Evolutionary conservation across 768 basidiomycete genomes (phyloP).

Genomic region (Mycena galericulata): DNA sequence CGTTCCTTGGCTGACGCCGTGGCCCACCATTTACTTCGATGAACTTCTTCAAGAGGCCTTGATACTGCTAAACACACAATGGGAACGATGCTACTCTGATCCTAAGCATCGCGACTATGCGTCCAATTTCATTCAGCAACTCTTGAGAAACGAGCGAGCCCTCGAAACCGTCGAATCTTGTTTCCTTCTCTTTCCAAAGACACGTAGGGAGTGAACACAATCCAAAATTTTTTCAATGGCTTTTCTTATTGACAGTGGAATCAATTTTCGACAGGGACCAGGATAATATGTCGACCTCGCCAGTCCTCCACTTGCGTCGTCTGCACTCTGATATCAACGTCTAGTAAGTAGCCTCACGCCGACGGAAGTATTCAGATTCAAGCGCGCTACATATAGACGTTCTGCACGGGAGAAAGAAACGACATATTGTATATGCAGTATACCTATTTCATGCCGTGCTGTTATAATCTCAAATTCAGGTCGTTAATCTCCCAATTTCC

Average conservation of each 20-base stretch:
- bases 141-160: neutral
- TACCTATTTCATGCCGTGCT: neutral
- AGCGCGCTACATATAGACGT: slow-evolving; percentile 5
- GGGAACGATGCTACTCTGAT: neutral
- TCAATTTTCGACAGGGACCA: too few relatives aligned
- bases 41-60: slow-evolving; percentile 6
- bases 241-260: too few relatives aligned
- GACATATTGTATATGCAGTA: neutral
- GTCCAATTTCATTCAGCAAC: neutral
- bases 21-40: slow-evolving; percentile 5
- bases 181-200: neutral
- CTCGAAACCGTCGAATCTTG: neutral
- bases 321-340: neutral
- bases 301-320: neutral
- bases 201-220: neutral
- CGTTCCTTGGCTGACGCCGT: neutral
- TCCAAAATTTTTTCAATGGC: too few relatives aligned
- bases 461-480: neutral
- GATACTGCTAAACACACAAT: neutral
- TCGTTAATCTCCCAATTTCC: neutral
- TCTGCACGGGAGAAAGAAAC: neutral
- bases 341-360: neutral
- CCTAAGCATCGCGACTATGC: neutral
- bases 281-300: neutral
- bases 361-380: neutral